Evolutionary conservation across 2,329 filamentous ascomycete genomes (phyloP).

Genomic region (Didymella pomorum): DNA sequence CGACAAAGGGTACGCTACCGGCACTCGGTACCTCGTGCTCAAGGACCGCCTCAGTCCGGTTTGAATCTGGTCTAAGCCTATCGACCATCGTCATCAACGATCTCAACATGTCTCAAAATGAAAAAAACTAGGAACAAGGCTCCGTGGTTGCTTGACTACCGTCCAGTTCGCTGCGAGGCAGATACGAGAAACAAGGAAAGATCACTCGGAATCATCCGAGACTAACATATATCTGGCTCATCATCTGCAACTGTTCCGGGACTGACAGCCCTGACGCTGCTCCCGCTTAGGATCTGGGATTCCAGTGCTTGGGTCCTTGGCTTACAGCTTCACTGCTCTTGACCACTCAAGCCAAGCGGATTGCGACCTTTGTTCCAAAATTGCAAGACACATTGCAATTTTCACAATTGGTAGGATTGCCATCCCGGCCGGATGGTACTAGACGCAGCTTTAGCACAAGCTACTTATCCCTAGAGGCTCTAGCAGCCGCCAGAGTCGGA

Average conservation of each 20-base stretch:
- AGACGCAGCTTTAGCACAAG: neutral
- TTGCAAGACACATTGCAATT: neutral
- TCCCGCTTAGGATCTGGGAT: conserved; percentile 11
- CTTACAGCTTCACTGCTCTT: neutral
- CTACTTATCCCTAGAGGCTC: neutral
- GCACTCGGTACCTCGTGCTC: conserved; percentile 5
- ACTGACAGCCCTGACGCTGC: conserved; percentile 13
- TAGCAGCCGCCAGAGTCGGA: conserved; percentile 10
- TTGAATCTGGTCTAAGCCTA: neutral
- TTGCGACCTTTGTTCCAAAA: neutral
- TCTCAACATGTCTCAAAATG: too few relatives aligned
- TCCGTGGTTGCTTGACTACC: too few relatives aligned
- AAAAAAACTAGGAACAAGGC: neutral
- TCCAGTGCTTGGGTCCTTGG: conserved; percentile 1
- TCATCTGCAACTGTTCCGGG: conserved; percentile 6
- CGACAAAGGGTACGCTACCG: neutral
- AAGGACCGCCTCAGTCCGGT: neutral
- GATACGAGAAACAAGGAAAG: conserved; percentile 8
- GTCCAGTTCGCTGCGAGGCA: neutral
- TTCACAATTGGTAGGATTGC: neutral
- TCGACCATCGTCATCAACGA: conserved; percentile 8
- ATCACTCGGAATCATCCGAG: conserved; percentile 15
- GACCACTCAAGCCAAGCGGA: conserved; percentile 1
- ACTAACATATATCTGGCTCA: conserved; percentile 1
- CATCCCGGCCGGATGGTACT: conserved; percentile 13